Evolutionary conservation across 495 filamentous ascomycete species (phyloP), one percentile per base, ranked within the genome.

Genomic region (Aspergillus indologenus): DNA sequence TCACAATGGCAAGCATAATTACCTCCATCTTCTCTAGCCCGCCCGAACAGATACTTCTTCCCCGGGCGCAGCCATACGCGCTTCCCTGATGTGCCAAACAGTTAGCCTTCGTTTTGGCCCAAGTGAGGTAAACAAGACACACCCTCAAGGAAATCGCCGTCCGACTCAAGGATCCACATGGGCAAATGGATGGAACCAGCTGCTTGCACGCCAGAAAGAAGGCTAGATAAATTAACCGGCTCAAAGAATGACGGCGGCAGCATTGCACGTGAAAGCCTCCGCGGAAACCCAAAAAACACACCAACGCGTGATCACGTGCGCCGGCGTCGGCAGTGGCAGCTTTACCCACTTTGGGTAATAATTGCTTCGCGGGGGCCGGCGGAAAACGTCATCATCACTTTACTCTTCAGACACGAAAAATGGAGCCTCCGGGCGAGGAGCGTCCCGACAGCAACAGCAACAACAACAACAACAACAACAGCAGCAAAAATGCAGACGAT

Each of bases 61-160:
- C 90, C 90, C 2, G 90, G 90, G 26, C 88, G 85, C 60, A 95
- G 80, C 90, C 90, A 95, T 60, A 92, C 78, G 62, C 83, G 83
- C 73, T 85, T 90, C 56, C 85, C 88, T 88, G 61, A 24, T 29
- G 1, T 18, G 15, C 42, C 15, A 23, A 31, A 75, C 53, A 76
- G 67, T 48, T 23, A 57, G 1, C 24, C 29, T 18, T 46, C 21
- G 31, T 19, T 4, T 44, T n/a, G 3, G 12, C 29, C 9, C 34
- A 8, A 4, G 5, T n/a, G 34, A 22, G 2, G 20, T 12, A 9
- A n/a, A 8, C 31, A 20, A 7, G 18, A 58, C 53, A 50, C 50
- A 79, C 77, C 77, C 53, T 64, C 61, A 11, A 80, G 65, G 51
- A 78, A 75, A 45, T 76, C 74, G n/a, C 76, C 76, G 34, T 73